Evolutionary conservation across 148 eudicot species (phyloP).

Genomic region (Agrostemma githago): DNA sequence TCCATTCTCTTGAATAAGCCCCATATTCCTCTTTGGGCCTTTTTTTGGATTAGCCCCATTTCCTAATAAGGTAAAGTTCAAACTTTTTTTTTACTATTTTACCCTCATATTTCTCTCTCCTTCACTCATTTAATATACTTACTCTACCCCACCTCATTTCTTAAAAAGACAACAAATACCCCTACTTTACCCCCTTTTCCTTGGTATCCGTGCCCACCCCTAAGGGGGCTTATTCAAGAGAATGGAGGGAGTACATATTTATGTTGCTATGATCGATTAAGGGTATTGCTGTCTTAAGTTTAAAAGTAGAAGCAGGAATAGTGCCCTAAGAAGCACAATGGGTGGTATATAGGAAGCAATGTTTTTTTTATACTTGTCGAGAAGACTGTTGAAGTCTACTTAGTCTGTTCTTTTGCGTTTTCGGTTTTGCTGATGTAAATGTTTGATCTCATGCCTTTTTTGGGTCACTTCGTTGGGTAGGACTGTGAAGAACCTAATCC

Average conservation of each 20-base stretch:
- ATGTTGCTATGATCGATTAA: neutral
- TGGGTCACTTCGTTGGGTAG: neutral
- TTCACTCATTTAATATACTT: too few species aligned
- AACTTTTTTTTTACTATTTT: too few species aligned
- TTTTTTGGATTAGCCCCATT: too few species aligned
- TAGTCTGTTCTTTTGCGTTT: neutral
- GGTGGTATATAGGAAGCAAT: neutral
- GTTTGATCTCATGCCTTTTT: neutral
- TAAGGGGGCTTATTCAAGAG: too few species aligned
- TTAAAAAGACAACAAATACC: too few species aligned
- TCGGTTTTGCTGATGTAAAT: neutral
- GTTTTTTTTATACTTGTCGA: neutral
- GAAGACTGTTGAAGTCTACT: neutral
- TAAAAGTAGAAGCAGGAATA: neutral
- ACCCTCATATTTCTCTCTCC: too few species aligned
- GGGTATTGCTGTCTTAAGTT: neutral
- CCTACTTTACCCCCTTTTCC: too few species aligned
- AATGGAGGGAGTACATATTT: neutral
- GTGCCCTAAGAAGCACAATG: slow-evolving; percentile 1
- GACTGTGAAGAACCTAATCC: neutral
- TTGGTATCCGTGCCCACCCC: too few species aligned
- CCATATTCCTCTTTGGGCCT: too few species aligned
- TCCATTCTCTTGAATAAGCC: too few species aligned
- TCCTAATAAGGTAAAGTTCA: too few species aligned
- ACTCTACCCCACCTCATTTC: too few species aligned